Base-by-base conservation (phyloP, 2,329 filamentous ascomycete genomes). In the Sphaerulina musiva region DNA sequence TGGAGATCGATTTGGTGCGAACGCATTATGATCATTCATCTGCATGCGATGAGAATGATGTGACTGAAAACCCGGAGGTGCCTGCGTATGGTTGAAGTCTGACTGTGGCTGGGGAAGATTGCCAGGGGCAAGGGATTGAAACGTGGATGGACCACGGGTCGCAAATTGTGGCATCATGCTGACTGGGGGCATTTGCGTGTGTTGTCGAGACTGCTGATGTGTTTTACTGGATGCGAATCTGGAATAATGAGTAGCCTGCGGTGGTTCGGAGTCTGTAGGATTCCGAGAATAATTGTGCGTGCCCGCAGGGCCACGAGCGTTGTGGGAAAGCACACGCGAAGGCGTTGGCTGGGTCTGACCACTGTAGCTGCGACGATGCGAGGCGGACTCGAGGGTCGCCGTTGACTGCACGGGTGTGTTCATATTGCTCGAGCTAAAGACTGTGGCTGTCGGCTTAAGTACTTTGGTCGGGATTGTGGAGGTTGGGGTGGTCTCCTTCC, bases 281-380 rank as follows among this genome's bases (percentile, higher is more conserved):
- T 56, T 48, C 11, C 42, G 20, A 20, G 44, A 32, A 31, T 44
- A 46, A 40, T 44, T 39, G 45, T 48, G 48, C 53, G 51, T 56
- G 39, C 46, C 50, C 48, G 38, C 43, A 34, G 53, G 43, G 14
- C 45, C 54, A 34, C 54, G 54, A 46, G 46, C 53, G 29, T 39
- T 42, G 38, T 41, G 32, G 38, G 40, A 45, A 6, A 12, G 44
- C 10, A 12, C 17, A 11, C 42, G 17, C 17, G 11, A 20, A 12
- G 17, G 42, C 23, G 20, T 7, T 2, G 9, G 6, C 10, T 26
- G 17, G 4, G 8, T 12, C 20, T 44, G 38, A 14, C 29, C 40
- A 10, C 51, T 45, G 45, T 46, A 48, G 40, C 29, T 54, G 51
- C 51, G 51, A 46, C 29, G 17, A 10, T 23, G 17, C 6, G 26